Evolutionary conservation across 2,329 filamentous ascomycete genomes (phyloP), one percentile per base, ranked within the genome.

Genomic region (Aureobasidium namibiae): DNA sequence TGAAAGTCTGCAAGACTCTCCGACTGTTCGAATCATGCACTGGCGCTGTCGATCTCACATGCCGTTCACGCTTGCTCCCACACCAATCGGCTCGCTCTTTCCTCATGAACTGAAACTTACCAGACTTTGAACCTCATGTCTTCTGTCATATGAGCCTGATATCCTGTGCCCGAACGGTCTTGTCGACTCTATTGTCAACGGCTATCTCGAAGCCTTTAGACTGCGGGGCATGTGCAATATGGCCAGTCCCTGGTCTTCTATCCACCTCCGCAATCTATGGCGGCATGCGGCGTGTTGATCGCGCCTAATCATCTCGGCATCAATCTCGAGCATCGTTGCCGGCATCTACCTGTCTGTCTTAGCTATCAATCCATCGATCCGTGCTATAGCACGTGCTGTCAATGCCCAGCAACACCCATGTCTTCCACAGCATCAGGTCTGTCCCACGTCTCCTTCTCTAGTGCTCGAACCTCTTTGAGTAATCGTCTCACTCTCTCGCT

Each of bases 391-490:
- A 39, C 34, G n/a, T 33, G 42, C 18, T 56, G 18, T 41, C 24
- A 61, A 38, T 44, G 53, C 23, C 52, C 31, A 18, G 59, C 59
- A 39, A 46, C 42, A 38, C 59, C 59, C 31, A 61, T 33, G 16
- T 61, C 59, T 70, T 94, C 89, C 29, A 87, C 81, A 1, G 89
- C 89, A 69, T 82, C 87, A 36, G 75, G 72, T 60, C 84, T 76
- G 72, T 92, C 81, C 90, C 91, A 95, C 33, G 86, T 90, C 60
- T 79, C 77, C 66, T 77, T 77, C 75, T 96, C 92, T 46, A 96
- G 72, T 38, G 65, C 65, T 66, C 80, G 77, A 2, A 92, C 81
- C 41, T 75, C 73, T n/a, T 72, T 69, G 48, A 86, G 76, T 56
- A 94, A 74, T 14, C 77, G 75, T 64, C 73, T 71, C 34, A 88